These are phyloP conservation scores for Colletotrichum ledebouriae DNA, from an alignment of 2,329 filamentous ascomycete genomes.

Conservation along the genomic window DNA sequence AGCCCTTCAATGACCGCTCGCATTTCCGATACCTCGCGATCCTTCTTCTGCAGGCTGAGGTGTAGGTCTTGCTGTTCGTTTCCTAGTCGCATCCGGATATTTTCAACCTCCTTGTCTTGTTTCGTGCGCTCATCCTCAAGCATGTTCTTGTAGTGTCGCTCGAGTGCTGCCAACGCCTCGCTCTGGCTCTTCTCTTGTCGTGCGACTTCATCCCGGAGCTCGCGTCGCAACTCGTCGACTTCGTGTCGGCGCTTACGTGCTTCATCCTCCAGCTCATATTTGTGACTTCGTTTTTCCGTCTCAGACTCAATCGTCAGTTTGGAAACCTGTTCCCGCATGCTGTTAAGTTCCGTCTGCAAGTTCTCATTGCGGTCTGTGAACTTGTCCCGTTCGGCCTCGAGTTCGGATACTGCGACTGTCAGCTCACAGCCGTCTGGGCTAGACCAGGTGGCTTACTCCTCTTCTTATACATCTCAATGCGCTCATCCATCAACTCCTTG, in stretches of 20 bases:
- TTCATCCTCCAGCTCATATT: slow-evolving; percentile 68
- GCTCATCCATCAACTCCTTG: slow-evolving; percentile 78
- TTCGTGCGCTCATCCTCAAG: slow-evolving; percentile 74
- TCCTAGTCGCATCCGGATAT: slow-evolving; percentile 68
- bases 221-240: slow-evolving; percentile 65
- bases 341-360: slow-evolving; percentile 75
- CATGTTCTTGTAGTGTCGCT: slow-evolving; percentile 72
- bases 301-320: slow-evolving; percentile 57
- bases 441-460: slow-evolving; percentile 69
- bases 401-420: slow-evolving; percentile 57
- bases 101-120: slow-evolving; percentile 73
- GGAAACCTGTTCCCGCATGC: slow-evolving; percentile 53
- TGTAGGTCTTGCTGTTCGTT: slow-evolving; percentile 66
- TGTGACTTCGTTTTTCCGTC: slow-evolving; percentile 59
- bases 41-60: slow-evolving; percentile 63
- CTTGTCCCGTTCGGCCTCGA: slow-evolving; percentile 63
- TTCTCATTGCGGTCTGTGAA: slow-evolving; percentile 61
- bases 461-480: slow-evolving; percentile 79
- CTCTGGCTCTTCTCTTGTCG: slow-evolving; percentile 72
- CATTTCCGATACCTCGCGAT: slow-evolving; percentile 66
- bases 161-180: slow-evolving; percentile 76
- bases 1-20: slow-evolving; percentile 61
- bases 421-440: slow-evolving; percentile 34
- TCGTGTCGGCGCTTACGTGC: slow-evolving; percentile 68
- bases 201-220: slow-evolving; percentile 68